Evolutionary conservation across 352 stramenopile species (phyloP).

Genomic region (Halophytophthora polymorphica): DNA sequence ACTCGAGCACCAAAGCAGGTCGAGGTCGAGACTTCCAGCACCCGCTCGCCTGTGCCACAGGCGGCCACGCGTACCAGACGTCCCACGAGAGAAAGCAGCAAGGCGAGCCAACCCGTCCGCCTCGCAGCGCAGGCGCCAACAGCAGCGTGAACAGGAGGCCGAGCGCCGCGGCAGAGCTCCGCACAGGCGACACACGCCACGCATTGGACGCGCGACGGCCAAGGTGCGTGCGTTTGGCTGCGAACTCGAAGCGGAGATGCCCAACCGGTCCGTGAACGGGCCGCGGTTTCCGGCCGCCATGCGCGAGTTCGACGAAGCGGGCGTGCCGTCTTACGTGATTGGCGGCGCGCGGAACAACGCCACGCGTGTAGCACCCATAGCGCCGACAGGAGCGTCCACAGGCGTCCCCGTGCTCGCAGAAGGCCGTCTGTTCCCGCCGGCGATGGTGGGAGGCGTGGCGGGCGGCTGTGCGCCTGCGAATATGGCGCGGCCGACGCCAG

Average conservation of each 20-base stretch:
- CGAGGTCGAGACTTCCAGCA: background rate
- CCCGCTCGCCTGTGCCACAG: slow-evolving; percentile 27
- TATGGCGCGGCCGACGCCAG: no score
- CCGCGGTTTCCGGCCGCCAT: slow-evolving; percentile 16
- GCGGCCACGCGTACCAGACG: slow-evolving; percentile 27
- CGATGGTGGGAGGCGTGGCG: no score
- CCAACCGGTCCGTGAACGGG: slow-evolving; percentile 23
- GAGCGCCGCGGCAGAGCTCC: no score
- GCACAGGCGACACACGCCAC: no score
- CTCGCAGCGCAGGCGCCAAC: no score
- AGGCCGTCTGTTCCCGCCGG: no score
- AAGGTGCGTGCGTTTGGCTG: no score
- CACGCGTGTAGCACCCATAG: background rate
- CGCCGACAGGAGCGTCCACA: slow-evolving; percentile 5
- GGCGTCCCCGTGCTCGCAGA: background rate
- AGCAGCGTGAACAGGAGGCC: no score
- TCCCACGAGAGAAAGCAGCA: slow-evolving; percentile 14
- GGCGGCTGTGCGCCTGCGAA: no score
- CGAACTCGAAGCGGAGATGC: slow-evolving; percentile 7
- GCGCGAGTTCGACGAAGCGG: slow-evolving; percentile 14
- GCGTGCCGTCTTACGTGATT: slow-evolving; percentile 9
- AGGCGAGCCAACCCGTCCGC: no score
- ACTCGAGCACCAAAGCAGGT: slow-evolving; percentile 10
- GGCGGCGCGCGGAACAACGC: slow-evolving; percentile 8
- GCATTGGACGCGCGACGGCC: no score